A percentile compares a stretch with the other conserved stretches of the same genome.
Conservation (phyloP, 1,284 basidiomycete genomes). For the Pseudomicrostroma phylloplanum region DNA sequence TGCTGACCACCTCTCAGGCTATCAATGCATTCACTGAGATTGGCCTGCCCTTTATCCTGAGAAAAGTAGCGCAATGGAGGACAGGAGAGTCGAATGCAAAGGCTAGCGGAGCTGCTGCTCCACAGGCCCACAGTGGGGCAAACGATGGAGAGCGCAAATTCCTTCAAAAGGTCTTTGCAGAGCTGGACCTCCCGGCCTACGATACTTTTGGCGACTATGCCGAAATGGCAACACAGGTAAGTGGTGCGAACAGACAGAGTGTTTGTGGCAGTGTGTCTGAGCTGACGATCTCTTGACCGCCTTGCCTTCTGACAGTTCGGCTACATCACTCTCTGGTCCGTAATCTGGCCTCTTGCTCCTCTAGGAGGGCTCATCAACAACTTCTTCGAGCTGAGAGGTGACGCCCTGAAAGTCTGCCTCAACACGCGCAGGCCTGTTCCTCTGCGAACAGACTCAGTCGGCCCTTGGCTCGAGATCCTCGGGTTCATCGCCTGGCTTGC, state of each 20-base stretch:
- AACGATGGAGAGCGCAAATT: constrained; percentile 62
- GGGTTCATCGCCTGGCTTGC: constrained; percentile 45
- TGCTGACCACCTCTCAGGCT: constrained; percentile 84
- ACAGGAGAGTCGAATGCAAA: constrained; percentile 14
- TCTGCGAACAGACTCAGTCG: constrained; percentile 77
- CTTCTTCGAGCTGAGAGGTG: constrained; percentile 81
- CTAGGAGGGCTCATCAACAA: constrained; percentile 61
- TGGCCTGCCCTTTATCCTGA: constrained; percentile 71
- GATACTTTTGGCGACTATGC: constrained; percentile 65
- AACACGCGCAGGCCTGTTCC: constrained; percentile 81
- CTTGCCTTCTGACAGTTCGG: constrained; percentile 54
- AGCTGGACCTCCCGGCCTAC: constrained; percentile 76
- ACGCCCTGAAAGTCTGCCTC: constrained; percentile 87
- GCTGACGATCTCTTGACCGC: neutral
- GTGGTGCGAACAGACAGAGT: too few relatives aligned
- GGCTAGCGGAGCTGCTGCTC: neutral
- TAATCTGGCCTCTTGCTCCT: constrained; percentile 84
- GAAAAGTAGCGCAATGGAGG: constrained; percentile 49
- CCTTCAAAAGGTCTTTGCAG: constrained; percentile 67
- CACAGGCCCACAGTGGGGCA: neutral
- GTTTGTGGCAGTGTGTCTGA: neutral
- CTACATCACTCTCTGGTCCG: constrained; percentile 82
- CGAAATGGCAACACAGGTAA: constrained; percentile 79
- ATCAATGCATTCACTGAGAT: constrained; percentile 76
- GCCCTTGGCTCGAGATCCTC: constrained; percentile 85